Evolutionary conservation across 192 early-diverging fungal genomes (phyloP), one percentile per base, ranked within the genome.

Genomic region (Entomortierella parvispora): DNA sequence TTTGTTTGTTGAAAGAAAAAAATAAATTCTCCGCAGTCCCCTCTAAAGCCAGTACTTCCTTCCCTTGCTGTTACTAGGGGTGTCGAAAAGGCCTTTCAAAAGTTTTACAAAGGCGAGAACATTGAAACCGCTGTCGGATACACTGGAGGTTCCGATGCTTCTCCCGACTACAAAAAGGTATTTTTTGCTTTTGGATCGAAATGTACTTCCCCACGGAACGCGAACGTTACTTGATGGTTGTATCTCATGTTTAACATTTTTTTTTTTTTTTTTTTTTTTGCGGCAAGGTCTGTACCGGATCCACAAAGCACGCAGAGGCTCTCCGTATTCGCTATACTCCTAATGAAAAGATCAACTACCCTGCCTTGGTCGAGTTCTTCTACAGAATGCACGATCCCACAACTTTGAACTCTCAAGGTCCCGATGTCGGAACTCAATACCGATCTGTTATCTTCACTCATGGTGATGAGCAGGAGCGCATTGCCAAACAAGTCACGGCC

Each of bases 361-460:
- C 71, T n/a, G 82, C 81, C 10, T 84, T 98, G 26, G 79, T 96
- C 12, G 88, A 91, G 47, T 90, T 92, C 67, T 97, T 97, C 72
- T 96, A 92, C 82, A 84, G 85, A 56, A 88, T 88, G 70, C 91
- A 95, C 71, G 94, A 98, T 69, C 93, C 97, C 2, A 97, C 95
- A 2, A 94, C 92, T 14, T 48, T 86, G n/a, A 92, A 94, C 79
- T 80, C 87, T 1, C 96, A 97, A 65, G 96, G 96, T 4, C 84
- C 83, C 34, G 95, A 98, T 69, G 45, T 71, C 25, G 97, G 97
- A 18, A 87, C 91, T 15, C 97, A 98, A 79, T 88, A 98, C 84
- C 85, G 96, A 15, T 92, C 90, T 4, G 93, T 87, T 14, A 95
- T 98, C 64, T 94, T 94, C 67, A 94, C 92, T 75, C 91, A 95